A percentile compares a stretch with the other conserved stretches of the same genome.
phyloP scores from a whole-genome alignment of 805 yeast genomes.

The Yamadazyma phyllophila region DNA sequence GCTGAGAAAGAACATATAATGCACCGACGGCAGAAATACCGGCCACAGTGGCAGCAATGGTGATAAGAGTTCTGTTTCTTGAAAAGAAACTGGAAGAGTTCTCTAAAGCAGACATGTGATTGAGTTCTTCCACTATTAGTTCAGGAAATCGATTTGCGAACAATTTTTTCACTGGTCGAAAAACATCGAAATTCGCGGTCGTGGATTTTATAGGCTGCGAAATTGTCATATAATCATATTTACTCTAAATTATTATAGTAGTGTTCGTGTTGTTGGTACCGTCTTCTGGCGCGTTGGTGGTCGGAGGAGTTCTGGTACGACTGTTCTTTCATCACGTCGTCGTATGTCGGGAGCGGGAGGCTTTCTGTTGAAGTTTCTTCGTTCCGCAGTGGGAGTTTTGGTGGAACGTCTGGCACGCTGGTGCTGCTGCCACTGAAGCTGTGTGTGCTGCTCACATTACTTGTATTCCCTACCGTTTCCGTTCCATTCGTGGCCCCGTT shows the following conservation, averaged over 20 bases:
- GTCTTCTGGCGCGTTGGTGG: slow-evolving; percentile 31
- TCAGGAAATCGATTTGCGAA: slow-evolving; percentile 3
- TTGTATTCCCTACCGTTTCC: background rate
- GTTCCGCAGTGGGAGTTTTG: no score
- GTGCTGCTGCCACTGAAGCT: slow-evolving; percentile 3
- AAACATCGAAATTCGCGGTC: slow-evolving; percentile 5
- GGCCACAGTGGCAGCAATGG: slow-evolving; percentile 57
- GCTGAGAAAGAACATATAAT: slow-evolving; percentile 41
- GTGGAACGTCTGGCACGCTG: no score
- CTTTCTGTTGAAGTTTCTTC: background rate
- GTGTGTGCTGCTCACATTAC: background rate
- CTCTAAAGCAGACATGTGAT: slow-evolving; percentile 18
- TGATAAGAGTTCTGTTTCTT: slow-evolving; percentile 60
- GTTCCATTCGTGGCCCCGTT: background rate
- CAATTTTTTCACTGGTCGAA: slow-evolving; percentile 10
- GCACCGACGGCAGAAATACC: slow-evolving; percentile 64
- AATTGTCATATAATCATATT: background rate
- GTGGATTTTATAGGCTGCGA: slow-evolving; percentile 2
- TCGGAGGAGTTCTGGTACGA: slow-evolving; percentile 31
- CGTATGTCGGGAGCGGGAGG: slow-evolving; percentile 32
- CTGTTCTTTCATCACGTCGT: slow-evolving; percentile 32
- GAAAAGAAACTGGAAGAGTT: slow-evolving; percentile 35
- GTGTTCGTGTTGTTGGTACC: slow-evolving; percentile 32
- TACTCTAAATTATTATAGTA: slow-evolving; percentile 22
- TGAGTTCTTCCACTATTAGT: background rate